Evolutionary conservation across 2,329 filamentous ascomycete genomes (phyloP).

Genomic region (Fusarium keratoplasticum): DNA sequence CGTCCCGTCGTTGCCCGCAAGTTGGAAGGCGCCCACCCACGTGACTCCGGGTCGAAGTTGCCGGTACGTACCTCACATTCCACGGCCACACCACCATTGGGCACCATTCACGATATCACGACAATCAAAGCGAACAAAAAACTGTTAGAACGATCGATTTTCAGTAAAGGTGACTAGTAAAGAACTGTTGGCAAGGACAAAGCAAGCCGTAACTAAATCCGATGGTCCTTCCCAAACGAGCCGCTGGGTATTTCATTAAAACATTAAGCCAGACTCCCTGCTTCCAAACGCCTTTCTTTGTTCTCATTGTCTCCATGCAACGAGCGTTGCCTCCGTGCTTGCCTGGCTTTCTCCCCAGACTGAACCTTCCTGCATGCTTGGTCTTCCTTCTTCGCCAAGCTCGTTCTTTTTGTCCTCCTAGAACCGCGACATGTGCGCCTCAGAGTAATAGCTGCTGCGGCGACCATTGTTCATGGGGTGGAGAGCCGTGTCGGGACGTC

Average conservation of each 20-base stretch:
- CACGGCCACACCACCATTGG: neutral
- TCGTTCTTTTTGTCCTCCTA: conserved; percentile 39
- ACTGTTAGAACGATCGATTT: conserved; percentile 5
- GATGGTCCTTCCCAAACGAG: conserved; percentile 13
- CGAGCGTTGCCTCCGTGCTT: neutral
- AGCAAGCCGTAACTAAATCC: conserved; percentile 8
- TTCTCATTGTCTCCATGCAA: neutral
- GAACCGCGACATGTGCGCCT: conserved; percentile 63
- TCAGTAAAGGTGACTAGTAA: neutral
- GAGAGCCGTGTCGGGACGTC: conserved; percentile 67
- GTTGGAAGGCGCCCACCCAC: conserved; percentile 10
- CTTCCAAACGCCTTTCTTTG: conserved; percentile 28
- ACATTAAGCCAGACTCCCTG: conserved; percentile 25
- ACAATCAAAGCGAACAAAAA: neutral
- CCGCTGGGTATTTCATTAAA: conserved; percentile 39
- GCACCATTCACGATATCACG: neutral
- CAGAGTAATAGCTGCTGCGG: conserved; percentile 61
- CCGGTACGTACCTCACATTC: conserved; percentile 19
- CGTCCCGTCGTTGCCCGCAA: conserved; percentile 14
- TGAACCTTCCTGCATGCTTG: neutral
- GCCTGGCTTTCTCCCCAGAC: neutral
- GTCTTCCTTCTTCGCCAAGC: neutral
- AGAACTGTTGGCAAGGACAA: neutral
- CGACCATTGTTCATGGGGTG: conserved; percentile 63
- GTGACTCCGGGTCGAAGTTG: conserved; percentile 13